A percentile compares a stretch with the other conserved stretches of the same genome.
Conservation (phyloP, 306 rosid species). For the Ormosia semicastrata region DNA sequence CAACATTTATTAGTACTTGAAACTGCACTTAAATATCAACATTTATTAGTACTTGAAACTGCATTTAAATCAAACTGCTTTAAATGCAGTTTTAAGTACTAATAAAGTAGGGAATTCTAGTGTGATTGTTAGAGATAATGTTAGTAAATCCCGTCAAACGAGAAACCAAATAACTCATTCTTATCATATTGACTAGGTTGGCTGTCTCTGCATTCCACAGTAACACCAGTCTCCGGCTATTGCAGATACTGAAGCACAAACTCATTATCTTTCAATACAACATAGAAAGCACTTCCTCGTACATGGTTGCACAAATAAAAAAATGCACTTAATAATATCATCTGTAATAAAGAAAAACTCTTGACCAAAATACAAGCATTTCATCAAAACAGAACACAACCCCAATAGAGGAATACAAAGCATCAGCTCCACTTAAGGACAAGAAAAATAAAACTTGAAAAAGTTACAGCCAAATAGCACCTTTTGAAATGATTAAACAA, state of each 20-base stretch:
- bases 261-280: neutral
- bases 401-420: neutral
- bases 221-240: neutral
- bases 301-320: neutral
- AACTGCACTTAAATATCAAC: neutral
- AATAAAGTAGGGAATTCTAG: neutral
- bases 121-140: too few species aligned
- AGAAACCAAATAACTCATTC: neutral
- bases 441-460: neutral
- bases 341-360: neutral
- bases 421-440: neutral
- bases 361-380: neutral
- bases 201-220: neutral
- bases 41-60: neutral
- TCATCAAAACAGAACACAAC: neutral
- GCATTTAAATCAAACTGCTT: neutral
- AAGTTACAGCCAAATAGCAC: neutral
- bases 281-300: neutral
- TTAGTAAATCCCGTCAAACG: neutral
- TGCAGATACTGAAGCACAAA: neutral
- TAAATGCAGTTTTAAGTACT: too few species aligned
- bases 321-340: neutral
- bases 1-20: neutral
- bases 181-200: neutral
- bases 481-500: neutral